A percentile compares a stretch with the other conserved stretches of the same genome.
Conservation (phyloP, 371 early-diverging fungal genomes). For the Syncephalastrum contaminatum region DNA sequence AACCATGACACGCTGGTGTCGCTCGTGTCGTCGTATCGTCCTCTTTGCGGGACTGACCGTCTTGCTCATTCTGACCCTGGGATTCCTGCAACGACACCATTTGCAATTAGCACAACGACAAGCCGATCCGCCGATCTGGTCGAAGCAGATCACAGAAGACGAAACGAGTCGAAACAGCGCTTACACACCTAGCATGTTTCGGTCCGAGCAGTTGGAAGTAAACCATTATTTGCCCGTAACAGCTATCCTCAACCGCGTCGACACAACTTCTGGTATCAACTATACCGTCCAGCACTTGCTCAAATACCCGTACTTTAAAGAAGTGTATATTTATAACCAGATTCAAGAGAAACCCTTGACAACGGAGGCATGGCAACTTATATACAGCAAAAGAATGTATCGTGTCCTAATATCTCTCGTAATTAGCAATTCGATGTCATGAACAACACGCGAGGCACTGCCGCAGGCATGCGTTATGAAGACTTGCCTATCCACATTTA, state of each 20-base stretch:
- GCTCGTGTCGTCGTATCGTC: no score
- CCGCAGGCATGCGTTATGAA: no score
- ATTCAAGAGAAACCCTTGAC: conserved; percentile 30
- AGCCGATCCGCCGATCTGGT: no score
- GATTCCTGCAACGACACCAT: no score
- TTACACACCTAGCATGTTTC: conserved; percentile 39
- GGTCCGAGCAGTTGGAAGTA: conserved; percentile 25
- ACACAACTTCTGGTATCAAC: conserved; percentile 39
- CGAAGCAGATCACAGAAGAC: no score
- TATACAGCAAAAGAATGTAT: no score
- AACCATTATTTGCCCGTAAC: conserved; percentile 52
- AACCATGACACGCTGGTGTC: no score
- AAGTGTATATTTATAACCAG: conserved; percentile 56
- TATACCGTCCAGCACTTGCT: conserved; percentile 43
- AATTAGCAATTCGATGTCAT: no score
- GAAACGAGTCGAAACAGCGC: conserved; percentile 21
- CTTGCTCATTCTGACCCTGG: no score
- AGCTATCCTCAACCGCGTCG: conserved; percentile 53
- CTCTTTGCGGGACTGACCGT: no score
- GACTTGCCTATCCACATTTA: neutral
- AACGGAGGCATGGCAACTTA: conserved; percentile 20
- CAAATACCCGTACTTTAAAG: conserved; percentile 58
- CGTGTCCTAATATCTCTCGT: neutral
- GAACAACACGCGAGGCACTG: no score
- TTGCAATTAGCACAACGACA: no score